These are phyloP conservation scores for Elsinoe perseae DNA, from an alignment of 2,329 filamentous ascomycete species.

Conservation along the genomic window DNA sequence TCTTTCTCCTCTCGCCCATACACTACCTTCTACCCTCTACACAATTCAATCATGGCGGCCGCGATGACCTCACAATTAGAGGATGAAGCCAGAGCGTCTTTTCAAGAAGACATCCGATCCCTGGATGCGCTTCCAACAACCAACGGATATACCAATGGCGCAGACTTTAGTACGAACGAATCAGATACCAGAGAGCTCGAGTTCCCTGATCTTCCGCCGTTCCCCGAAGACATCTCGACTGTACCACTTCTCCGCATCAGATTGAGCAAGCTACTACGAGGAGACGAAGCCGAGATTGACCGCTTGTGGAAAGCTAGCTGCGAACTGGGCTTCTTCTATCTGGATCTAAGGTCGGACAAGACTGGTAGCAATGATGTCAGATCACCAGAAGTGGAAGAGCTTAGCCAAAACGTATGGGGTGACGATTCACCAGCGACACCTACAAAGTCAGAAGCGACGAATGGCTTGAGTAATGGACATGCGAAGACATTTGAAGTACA, in stretches of 20 bases:
- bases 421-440: neutral
- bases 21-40: neutral
- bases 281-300: constrained; percentile 30
- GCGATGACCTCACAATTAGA: constrained; percentile 5
- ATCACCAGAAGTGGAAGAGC: constrained; percentile 5
- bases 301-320: constrained; percentile 34
- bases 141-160: neutral
- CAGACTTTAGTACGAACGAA: neutral
- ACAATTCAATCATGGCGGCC: neutral
- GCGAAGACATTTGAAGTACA: constrained; percentile 1
- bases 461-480: neutral
- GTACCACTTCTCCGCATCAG: constrained; percentile 36
- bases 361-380: neutral
- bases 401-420: constrained; percentile 3
- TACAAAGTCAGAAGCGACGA: neutral
- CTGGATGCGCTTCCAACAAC: neutral
- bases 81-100: neutral
- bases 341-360: constrained; percentile 37
- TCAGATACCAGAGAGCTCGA: constrained; percentile 14
- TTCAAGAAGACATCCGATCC: neutral
- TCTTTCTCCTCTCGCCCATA: neutral
- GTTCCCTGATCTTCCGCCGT: constrained; percentile 34
- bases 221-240: constrained; percentile 35
- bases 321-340: constrained; percentile 51
- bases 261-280: constrained; percentile 29